A percentile compares a stretch with the other conserved stretches of the same genome.
Evolutionary conservation across 192 early-diverging fungal genomes (phyloP).

Genomic region (Backusella tarrabulga): DNA sequence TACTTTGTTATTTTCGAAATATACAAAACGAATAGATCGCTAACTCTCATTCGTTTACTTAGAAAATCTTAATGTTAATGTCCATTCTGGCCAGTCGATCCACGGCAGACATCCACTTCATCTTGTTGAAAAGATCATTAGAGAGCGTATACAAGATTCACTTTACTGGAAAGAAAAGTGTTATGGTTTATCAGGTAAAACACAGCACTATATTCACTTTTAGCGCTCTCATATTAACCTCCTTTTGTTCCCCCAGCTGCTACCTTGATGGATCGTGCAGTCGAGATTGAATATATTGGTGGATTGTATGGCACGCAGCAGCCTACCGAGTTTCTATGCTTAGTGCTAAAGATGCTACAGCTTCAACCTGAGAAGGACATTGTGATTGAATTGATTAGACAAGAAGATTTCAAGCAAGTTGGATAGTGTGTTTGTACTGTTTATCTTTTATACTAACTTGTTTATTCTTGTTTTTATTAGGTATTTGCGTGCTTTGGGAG

Average conservation of each 20-base stretch:
- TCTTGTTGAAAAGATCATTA: constrained; percentile 92
- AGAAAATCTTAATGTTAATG: constrained; percentile 55
- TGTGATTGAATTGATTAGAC: constrained; percentile 75
- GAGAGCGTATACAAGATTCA: constrained; percentile 87
- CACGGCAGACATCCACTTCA: constrained; percentile 94
- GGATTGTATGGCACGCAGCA: constrained; percentile 83
- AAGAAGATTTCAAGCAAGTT: constrained; percentile 78
- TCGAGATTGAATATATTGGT: constrained; percentile 69
- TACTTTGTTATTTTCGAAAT: neutral
- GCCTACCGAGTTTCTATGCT: constrained; percentile 91
- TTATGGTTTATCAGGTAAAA: constrained; percentile 83
- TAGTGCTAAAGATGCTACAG: constrained; percentile 87
- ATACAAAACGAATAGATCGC: too few relatives aligned
- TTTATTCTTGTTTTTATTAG: constrained; percentile 20
- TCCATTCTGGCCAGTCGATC: constrained; percentile 64
- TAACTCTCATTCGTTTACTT: neutral
- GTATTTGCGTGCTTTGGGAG: constrained; percentile 85
- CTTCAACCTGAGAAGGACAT: constrained; percentile 91
- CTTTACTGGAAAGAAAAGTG: constrained; percentile 97
- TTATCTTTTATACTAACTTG: neutral
- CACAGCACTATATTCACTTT: neutral
- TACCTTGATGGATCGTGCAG: constrained; percentile 87
- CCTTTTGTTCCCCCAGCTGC: constrained; percentile 50
- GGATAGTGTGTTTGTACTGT: neutral
- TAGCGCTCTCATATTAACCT: neutral